phyloP scores from a whole-genome alignment of 2,329 filamentous ascomycete genomes.

The Pleoardoris graminearum region DNA sequence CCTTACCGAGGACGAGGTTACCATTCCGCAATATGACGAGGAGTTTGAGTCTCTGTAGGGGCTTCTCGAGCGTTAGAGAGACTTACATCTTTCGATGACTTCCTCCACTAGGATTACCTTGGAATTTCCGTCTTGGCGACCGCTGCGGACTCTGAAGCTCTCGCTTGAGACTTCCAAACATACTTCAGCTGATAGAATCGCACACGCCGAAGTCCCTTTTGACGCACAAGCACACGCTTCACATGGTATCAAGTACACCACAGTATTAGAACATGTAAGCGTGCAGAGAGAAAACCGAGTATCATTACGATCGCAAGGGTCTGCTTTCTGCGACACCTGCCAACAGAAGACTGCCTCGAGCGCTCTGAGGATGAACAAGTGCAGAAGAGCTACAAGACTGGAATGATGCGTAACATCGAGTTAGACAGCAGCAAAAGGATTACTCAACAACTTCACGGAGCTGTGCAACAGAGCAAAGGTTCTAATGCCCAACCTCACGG shows the following conservation, averaged over 20 bases:
- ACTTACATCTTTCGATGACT: constrained; percentile 75
- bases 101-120: constrained; percentile 77
- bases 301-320: constrained; percentile 69
- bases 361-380: constrained; percentile 53
- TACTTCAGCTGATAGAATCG: constrained; percentile 66
- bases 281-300: constrained; percentile 65
- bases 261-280: constrained; percentile 64
- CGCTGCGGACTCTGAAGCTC: constrained; percentile 69
- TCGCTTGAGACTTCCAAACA: constrained; percentile 71
- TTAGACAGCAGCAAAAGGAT: constrained; percentile 64
- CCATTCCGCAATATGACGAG: constrained; percentile 59
- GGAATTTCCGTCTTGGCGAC: constrained; percentile 71
- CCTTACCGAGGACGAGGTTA: constrained; percentile 68
- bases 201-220: constrained; percentile 79
- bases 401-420: constrained; percentile 65
- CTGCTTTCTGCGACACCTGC: constrained; percentile 73
- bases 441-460: constrained; percentile 60
- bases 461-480: constrained; percentile 61
- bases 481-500: constrained; percentile 64
- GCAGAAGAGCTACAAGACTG: constrained; percentile 51
- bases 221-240: constrained; percentile 75
- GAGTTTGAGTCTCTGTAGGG: constrained; percentile 65
- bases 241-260: constrained; percentile 65
- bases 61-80: constrained; percentile 65
- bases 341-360: constrained; percentile 56